Evolutionary conservation across 2,329 filamentous ascomycete genomes (phyloP).

Genomic region (Amphichorda felina): DNA sequence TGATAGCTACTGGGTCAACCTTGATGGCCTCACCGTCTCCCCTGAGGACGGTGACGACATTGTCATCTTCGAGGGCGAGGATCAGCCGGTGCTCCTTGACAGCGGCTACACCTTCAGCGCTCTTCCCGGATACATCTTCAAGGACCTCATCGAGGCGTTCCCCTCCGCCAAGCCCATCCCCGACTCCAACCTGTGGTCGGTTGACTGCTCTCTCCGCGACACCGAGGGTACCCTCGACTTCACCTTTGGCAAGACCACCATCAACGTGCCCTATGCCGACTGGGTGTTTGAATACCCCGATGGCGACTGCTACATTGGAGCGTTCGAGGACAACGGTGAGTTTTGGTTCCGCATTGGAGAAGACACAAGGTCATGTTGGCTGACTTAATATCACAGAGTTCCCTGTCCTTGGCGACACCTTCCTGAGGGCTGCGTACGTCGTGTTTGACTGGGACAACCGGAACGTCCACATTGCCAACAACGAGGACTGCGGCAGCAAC

Average conservation of each 20-base stretch:
- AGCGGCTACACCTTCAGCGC: constrained; percentile 57
- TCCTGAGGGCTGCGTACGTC: constrained; percentile 30
- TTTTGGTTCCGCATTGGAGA: no score
- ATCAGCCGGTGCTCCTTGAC: constrained; percentile 45
- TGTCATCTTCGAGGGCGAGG: constrained; percentile 29
- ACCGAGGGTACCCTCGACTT: constrained; percentile 31
- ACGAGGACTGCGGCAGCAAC: constrained; percentile 23
- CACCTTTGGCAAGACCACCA: constrained; percentile 29
- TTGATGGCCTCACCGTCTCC: constrained; percentile 22
- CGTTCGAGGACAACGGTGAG: constrained; percentile 24
- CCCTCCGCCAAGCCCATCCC: constrained; percentile 29
- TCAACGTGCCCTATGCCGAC: constrained; percentile 32
- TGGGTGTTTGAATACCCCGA: constrained; percentile 19
- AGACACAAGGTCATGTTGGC: neutral
- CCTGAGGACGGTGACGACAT: constrained; percentile 21
- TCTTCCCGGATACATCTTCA: constrained; percentile 45
- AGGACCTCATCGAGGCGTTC: constrained; percentile 28
- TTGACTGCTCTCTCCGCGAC: constrained; percentile 27
- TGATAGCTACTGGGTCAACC: constrained; percentile 31
- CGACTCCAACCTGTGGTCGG: constrained; percentile 30
- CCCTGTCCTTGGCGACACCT: constrained; percentile 30
- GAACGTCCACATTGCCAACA: constrained; percentile 22
- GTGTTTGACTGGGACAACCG: constrained; percentile 29
- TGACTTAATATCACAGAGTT: no score
- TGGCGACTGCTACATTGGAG: constrained; percentile 31